A percentile compares a stretch with the other conserved stretches of the same genome.
Conservation (phyloP, 345 rosid species). For the Draba incana region DNA sequence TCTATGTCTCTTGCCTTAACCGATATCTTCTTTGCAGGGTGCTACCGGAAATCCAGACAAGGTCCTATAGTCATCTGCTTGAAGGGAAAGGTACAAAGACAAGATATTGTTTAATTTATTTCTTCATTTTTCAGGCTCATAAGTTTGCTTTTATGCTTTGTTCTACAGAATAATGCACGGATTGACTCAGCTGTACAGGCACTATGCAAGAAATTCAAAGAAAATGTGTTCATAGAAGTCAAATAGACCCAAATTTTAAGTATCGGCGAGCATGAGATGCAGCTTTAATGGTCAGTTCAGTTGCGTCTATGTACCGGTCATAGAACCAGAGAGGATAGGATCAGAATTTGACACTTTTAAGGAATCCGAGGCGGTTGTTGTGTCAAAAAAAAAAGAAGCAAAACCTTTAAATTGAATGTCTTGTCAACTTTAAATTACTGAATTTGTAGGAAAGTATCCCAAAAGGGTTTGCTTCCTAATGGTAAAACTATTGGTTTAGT, state of each 20-base stretch:
- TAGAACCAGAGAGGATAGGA: conserved; percentile 19
- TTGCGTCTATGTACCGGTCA: conserved; percentile 17
- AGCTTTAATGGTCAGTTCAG: conserved; percentile 13
- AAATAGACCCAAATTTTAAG: conserved; percentile 30
- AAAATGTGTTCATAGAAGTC: conserved; percentile 51
- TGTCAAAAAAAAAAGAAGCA: background rate
- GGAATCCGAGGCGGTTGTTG: conserved; percentile 10
- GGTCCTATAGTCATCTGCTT: conserved; percentile 66
- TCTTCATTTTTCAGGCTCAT: background rate
- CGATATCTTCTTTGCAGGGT: conserved; percentile 54
- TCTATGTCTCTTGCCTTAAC: conserved; percentile 27
- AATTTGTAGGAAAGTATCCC: conserved; percentile 21
- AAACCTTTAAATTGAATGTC: conserved; percentile 2
- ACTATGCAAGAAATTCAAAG: conserved; percentile 59
- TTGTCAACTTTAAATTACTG: conserved; percentile 7
- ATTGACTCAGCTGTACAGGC: conserved; percentile 58
- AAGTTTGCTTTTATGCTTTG: background rate
- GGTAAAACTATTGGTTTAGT: no score
- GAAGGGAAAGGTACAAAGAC: conserved; percentile 75
- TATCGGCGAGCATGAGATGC: background rate
- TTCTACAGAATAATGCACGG: conserved; percentile 58
- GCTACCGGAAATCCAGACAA: conserved; percentile 73
- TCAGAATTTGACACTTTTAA: conserved; percentile 25
- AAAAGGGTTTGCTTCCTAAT: conserved; percentile 4
- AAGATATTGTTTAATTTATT: conserved; percentile 5